Evolutionary conservation across 352 stramenopile species (phyloP).

Genomic region (Phytophthora nicotianae): DNA sequence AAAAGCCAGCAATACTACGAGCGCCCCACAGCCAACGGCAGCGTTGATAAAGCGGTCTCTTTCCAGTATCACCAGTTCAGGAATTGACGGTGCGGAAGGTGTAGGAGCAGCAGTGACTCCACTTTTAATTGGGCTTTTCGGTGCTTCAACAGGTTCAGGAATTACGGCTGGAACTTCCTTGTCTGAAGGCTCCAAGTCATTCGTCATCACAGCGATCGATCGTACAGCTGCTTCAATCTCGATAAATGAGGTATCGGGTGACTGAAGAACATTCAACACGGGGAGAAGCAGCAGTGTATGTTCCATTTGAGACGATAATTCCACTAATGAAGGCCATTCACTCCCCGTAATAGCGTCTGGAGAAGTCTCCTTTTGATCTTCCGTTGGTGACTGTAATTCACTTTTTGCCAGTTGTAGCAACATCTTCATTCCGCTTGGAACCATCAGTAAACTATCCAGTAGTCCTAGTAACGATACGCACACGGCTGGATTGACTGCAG

Average conservation of each 20-base stretch:
- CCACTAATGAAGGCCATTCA: constrained; percentile 36
- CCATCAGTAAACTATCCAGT: constrained; percentile 35
- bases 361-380: neutral
- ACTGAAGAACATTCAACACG: constrained; percentile 45
- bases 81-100: constrained; percentile 11
- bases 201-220: constrained; percentile 37
- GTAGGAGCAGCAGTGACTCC: neutral
- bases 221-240: constrained; percentile 53
- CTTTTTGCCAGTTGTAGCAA: constrained; percentile 36
- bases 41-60: constrained; percentile 52
- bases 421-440: constrained; percentile 39
- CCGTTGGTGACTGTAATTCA: constrained; percentile 8
- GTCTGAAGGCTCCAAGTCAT: constrained; percentile 17
- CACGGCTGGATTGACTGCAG: constrained; percentile 30
- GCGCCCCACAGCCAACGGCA: constrained; percentile 32
- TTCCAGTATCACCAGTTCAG: constrained; percentile 29
- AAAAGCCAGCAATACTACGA: constrained; percentile 53
- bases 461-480: constrained; percentile 42
- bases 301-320: constrained; percentile 30
- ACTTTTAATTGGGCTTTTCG: constrained; percentile 28
- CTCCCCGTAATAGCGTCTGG: neutral
- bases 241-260: constrained; percentile 41
- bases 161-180: constrained; percentile 9
- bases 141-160: constrained; percentile 17
- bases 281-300: constrained; percentile 38